Evolutionary conservation across 176 grass and related monocot species (phyloP).

Genomic region (Poa annua): DNA sequence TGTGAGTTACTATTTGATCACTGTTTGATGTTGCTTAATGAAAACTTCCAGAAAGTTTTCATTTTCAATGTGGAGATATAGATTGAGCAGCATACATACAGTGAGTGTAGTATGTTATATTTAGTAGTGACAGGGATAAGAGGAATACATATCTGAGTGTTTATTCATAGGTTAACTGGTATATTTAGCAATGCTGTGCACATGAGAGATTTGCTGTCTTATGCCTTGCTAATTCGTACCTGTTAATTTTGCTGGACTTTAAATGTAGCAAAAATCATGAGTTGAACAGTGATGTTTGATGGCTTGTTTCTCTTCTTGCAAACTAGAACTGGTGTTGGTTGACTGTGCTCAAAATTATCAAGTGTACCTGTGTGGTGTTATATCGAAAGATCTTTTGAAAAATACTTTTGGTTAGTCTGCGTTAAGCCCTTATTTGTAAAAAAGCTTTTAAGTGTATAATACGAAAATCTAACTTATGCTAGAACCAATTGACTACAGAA

Average conservation of each 20-base stretch:
- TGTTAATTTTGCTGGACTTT: constrained; percentile 20
- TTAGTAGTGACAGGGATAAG: background rate
- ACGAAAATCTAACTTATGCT: background rate
- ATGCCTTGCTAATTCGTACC: background rate
- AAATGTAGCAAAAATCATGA: constrained; percentile 1
- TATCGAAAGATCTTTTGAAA: background rate
- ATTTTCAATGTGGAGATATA: background rate
- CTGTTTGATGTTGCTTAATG: background rate
- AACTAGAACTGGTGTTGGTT: background rate
- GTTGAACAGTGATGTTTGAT: constrained; percentile 9
- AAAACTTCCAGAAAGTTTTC: background rate
- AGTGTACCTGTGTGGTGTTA: background rate
- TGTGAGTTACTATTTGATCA: constrained; percentile 55
- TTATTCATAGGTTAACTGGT: background rate
- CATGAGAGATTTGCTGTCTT: background rate
- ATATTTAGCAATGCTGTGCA: constrained; percentile 12
- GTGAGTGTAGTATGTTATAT: constrained; percentile 1
- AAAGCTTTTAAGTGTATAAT: background rate
- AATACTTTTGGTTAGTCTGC: background rate
- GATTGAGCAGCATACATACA: background rate
- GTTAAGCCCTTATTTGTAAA: background rate
- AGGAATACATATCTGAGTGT: background rate
- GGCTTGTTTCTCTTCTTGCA: background rate
- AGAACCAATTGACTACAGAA: background rate
- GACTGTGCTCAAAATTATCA: background rate